Percentiles rank a stretch among this genome's conserved stretches.
phyloP scores from a whole-genome alignment of 148 eudicot species.

The Rhododendron vialii region DNA sequence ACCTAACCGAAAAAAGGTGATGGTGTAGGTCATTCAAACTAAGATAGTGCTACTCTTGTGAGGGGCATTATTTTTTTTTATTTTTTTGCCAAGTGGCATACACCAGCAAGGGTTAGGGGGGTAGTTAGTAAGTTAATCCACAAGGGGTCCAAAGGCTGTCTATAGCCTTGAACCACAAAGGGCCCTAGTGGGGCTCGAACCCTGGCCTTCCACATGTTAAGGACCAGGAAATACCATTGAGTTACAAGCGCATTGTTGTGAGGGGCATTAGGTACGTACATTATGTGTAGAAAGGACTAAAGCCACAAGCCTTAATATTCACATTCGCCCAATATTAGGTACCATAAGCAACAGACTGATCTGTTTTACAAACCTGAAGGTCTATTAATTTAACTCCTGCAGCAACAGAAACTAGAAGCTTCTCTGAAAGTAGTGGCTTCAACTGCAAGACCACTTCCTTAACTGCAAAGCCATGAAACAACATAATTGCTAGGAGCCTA shows the following conservation, averaged over 20 bases:
- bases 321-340: not conserved
- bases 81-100: too few relatives aligned
- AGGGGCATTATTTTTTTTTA: not conserved
- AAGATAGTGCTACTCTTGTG: not conserved
- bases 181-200: too few relatives aligned
- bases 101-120: too few relatives aligned
- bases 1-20: not conserved
- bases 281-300: not conserved
- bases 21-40: not conserved
- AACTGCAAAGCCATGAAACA: conserved; percentile 34
- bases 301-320: not conserved
- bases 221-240: too few relatives aligned
- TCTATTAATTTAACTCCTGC: conserved; percentile 86
- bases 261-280: not conserved
- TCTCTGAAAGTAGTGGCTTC: conserved; percentile 58
- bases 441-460: conserved; percentile 62
- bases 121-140: too few relatives aligned
- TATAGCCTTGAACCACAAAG: too few relatives aligned
- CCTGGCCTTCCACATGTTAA: too few relatives aligned
- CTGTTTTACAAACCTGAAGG: conserved; percentile 53
- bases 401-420: conserved; percentile 85
- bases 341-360: not conserved
- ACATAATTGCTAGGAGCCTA: not conserved
- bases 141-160: too few relatives aligned
- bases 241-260: too few relatives aligned